Evolutionary conservation across 2,329 filamentous ascomycete species (phyloP), one percentile per base, ranked within the genome.

Genomic region (Ophiostoma sp.): DNA sequence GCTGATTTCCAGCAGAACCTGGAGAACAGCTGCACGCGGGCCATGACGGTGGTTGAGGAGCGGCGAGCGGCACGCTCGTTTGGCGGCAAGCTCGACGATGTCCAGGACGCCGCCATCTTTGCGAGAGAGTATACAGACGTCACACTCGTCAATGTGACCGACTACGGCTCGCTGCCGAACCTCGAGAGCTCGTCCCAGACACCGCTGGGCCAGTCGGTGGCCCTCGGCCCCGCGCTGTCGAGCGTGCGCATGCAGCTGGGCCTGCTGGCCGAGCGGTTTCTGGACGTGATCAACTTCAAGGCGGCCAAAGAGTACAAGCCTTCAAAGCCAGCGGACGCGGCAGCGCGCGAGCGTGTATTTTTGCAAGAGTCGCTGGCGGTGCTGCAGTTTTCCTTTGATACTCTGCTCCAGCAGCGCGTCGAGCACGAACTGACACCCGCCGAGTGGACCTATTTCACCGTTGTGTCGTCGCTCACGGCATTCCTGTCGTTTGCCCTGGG

Each of bases 21-120:
- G 45, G 76, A 81, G 12, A 76, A 75, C 42, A 85, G 85, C 72
- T 84, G 81, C 68, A 86, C 83, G 0, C 74, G 84, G 8, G 80
- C 79, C 8, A 82, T 86, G 79, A 80, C 83, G 9, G 73, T 83
- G 0, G 76, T 85, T 0, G 85, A 87, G 72, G 81, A 83, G 68
- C 76, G 80, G 3, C 79, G 83, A 45, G 81, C 81, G 0, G 76
- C 78, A 9, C 77, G 84, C 40, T 74, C 81, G 3, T 76, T 81
- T 4, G 79, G 80, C 0, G 77, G 78, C 2, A 77, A 77, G 41
- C 73, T 77, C 2, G 78, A 79, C 0, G 77, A 80, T 2, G 74
- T 84, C 1, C 76, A 81, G 0, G 78, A 80, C 2, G 78, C 83
- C 58, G 72, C 77, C 5, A 16, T 45, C 9, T 65, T 52, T 36